phyloP scores from a whole-genome alignment of 768 basidiomycete genomes.

The Pleurotus djamor region DNA sequence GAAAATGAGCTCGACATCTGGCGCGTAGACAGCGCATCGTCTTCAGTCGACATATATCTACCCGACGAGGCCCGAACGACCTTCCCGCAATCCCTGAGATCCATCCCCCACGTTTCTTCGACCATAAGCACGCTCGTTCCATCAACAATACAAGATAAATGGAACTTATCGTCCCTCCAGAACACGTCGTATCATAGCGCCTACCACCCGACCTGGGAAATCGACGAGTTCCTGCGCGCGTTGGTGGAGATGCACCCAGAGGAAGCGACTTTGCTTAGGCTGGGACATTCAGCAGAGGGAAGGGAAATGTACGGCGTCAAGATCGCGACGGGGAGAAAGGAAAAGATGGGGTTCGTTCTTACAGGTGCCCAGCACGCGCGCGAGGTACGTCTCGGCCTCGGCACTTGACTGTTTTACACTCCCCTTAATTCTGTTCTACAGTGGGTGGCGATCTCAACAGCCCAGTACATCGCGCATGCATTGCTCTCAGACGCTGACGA shows the following conservation, averaged over 20 bases:
- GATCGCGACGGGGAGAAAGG: constrained; percentile 31
- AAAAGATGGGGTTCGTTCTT: constrained; percentile 53
- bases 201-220: constrained; percentile 59
- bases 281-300: constrained; percentile 61
- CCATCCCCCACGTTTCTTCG: constrained; percentile 11
- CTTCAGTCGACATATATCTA: constrained; percentile 51
- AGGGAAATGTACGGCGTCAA: constrained; percentile 55
- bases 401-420: too few species aligned
- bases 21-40: constrained; percentile 31
- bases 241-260: constrained; percentile 45
- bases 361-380: constrained; percentile 75
- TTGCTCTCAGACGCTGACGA: constrained; percentile 52
- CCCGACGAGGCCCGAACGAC: constrained; percentile 16
- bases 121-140: constrained; percentile 9
- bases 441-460: constrained; percentile 81
- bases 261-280: constrained; percentile 35
- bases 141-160: constrained; percentile 13
- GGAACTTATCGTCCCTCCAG: constrained; percentile 28
- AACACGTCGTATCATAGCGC: constrained; percentile 37
- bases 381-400: constrained; percentile 59
- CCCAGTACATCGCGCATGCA: constrained; percentile 72
- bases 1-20: constrained; percentile 45
- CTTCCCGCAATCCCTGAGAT: constrained; percentile 8
- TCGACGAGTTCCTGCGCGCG: constrained; percentile 49
- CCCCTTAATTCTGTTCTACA: constrained; percentile 23